Evolutionary conservation across 139 green algal species (phyloP).

Genomic region (Chlorella sp.): DNA sequence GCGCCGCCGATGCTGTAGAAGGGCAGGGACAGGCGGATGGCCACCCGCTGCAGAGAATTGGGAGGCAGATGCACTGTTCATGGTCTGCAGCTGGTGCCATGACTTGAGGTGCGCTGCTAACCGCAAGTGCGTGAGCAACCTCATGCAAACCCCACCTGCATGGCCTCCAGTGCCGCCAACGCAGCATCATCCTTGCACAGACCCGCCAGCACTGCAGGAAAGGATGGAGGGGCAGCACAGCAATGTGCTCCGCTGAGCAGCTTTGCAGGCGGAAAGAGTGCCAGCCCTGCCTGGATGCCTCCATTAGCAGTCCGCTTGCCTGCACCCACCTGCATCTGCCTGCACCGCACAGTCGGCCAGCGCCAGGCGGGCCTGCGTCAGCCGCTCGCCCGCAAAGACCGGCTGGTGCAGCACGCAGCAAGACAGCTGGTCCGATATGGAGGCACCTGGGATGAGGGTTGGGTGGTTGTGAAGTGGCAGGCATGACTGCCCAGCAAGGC

Average conservation of each 20-base stretch:
- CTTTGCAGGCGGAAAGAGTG: too few relatives aligned
- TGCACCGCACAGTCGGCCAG: background rate
- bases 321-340: background rate
- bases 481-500: too few relatives aligned
- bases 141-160: slow-evolving; percentile 7
- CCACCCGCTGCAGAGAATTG: background rate
- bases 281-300: too few relatives aligned
- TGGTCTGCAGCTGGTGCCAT: too few relatives aligned
- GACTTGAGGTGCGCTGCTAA: too few relatives aligned
- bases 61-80: too few relatives aligned
- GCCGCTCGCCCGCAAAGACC: background rate
- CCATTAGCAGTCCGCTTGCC: too few relatives aligned
- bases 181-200: background rate
- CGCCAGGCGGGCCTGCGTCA: background rate
- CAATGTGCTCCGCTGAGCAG: too few relatives aligned
- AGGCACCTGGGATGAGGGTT: too few relatives aligned
- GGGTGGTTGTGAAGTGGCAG: too few relatives aligned
- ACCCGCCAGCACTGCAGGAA: background rate
- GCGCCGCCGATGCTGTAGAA: background rate
- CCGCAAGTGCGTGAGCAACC: too few relatives aligned
- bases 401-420: background rate
- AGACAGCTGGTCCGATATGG: background rate
- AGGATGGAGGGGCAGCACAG: too few relatives aligned
- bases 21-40: background rate
- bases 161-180: background rate